A percentile compares a stretch with the other conserved stretches of the same genome.
These are phyloP conservation scores for Phlyctochytrium bullatum DNA, from an alignment of 192 early-diverging fungal genomes.

Conservation along the genomic window DNA sequence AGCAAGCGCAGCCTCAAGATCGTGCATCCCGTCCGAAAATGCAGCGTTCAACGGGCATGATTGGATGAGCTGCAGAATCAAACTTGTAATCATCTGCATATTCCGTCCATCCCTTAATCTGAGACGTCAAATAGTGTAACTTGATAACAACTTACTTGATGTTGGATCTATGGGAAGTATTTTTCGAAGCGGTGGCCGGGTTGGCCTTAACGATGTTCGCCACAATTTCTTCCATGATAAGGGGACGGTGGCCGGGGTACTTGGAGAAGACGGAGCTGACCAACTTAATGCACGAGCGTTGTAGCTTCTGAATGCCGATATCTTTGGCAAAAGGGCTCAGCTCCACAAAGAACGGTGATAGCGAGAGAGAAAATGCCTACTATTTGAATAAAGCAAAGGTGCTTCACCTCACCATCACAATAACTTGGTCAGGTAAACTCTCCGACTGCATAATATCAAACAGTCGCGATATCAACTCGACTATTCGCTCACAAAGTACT, in stretches of 20 bases:
- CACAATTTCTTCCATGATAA: slow-evolving; percentile 88
- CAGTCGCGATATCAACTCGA: not conserved
- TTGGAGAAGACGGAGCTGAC: slow-evolving; percentile 48
- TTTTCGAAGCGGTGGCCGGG: slow-evolving; percentile 36
- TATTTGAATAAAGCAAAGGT: not conserved
- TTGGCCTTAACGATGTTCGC: slow-evolving; percentile 70
- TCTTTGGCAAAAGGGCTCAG: not conserved
- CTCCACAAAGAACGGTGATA: slow-evolving; percentile 39
- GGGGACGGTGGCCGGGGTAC: slow-evolving; percentile 60
- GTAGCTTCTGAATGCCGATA: slow-evolving; percentile 30
- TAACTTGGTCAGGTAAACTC: not conserved
- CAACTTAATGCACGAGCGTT: slow-evolving; percentile 25
- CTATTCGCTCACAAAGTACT: not conserved
- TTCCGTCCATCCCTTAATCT: slow-evolving; percentile 57
- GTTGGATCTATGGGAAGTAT: slow-evolving; percentile 51
- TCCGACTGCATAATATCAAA: not conserved
- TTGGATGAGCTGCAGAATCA: slow-evolving; percentile 73
- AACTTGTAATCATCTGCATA: slow-evolving; percentile 68
- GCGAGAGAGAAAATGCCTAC: slow-evolving; percentile 7
- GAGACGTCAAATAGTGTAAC: slow-evolving; percentile 9
- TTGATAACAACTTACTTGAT: slow-evolving; percentile 24
- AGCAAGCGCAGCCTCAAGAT: not conserved
- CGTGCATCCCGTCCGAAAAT: slow-evolving; percentile 14
- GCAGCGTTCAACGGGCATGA: slow-evolving; percentile 29
- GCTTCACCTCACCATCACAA: not conserved